phyloP scores from a whole-genome alignment of 1,284 basidiomycete genomes.

The Naganishia sp. region DNA sequence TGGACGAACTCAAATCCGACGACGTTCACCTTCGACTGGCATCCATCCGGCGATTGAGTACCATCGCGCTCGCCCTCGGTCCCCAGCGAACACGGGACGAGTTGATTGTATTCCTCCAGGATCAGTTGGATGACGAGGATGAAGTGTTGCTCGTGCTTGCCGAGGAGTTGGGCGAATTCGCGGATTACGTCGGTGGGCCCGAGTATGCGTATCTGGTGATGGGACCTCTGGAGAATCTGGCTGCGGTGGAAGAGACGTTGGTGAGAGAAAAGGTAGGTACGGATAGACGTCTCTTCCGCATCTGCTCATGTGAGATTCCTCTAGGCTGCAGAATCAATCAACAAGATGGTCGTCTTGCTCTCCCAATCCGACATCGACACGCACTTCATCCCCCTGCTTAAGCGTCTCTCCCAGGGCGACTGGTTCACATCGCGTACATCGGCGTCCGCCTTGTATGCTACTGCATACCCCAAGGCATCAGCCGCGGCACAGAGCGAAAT shows the following conservation, averaged over 20 bases:
- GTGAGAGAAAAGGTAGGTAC: conserved; percentile 88
- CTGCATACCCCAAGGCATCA: conserved; percentile 82
- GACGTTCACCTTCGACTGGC: conserved; percentile 92
- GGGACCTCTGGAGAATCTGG: conserved; percentile 92
- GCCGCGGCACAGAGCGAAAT: conserved; percentile 81
- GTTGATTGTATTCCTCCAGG: conserved; percentile 94
- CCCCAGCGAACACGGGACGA: conserved; percentile 94
- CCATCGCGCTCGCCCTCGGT: conserved; percentile 95
- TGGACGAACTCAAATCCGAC: conserved; percentile 82
- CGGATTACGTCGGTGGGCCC: conserved; percentile 92
- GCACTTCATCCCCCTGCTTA: conserved; percentile 87
- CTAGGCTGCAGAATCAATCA: conserved; percentile 94
- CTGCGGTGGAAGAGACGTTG: conserved; percentile 95
- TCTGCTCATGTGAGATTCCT: conserved; percentile 33
- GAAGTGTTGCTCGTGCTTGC: conserved; percentile 95
- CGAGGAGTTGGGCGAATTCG: conserved; percentile 89
- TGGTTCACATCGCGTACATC: conserved; percentile 99
- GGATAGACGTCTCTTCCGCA: neutral
- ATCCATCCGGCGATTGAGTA: conserved; percentile 96
- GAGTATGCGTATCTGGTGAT: conserved; percentile 86
- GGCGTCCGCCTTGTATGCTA: conserved; percentile 88
- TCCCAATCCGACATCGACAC: conserved; percentile 83
- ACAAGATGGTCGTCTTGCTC: conserved; percentile 80
- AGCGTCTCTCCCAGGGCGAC: conserved; percentile 87
- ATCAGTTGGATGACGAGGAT: conserved; percentile 98